Evolutionary conservation across 75 land plant genomes (phyloP), one percentile per base, ranked within the genome.

Genomic region (Cryptomeria japonica): DNA sequence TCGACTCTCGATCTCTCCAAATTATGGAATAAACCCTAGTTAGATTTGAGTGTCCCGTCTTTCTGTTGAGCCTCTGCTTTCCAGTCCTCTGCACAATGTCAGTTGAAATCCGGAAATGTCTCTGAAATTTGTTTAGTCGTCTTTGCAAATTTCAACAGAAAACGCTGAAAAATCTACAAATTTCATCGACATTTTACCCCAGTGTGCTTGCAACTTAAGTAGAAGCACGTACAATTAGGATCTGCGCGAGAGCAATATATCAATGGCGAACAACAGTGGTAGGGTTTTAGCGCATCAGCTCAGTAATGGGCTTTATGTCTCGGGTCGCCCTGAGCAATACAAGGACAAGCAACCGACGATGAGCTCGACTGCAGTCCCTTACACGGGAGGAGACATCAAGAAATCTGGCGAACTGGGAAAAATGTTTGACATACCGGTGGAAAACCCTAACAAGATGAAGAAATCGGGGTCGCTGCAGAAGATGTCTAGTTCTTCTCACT

Each of bases 221-320:
- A 78, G 42, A 38, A 37, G 14, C 19, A 79, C 41, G 10, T 64
- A 25, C 9, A 28, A 8, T 64, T 25, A 64, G 28, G 70, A 64
- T 64, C 70, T 64, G 70, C 8, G 22, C 6, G 39, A 49, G 8
- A 38, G 25, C 2, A 38, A 1, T 37, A 8, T 36, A 9, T 19
- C 22, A 79, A 79, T 79, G 82, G 82, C 44, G 70, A 64, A 25
- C 70, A 64, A 28, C 46, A 79, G 28, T 8, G 42, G 82, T 39
- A 79, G 82, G 82, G 42, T 79, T 79, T 79, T 41, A 41, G 82
- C 96, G 28, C 96, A 95, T 87, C 95, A 95, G 93, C 96, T 95
- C 85, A 93, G 95, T 92, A 95, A 95, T 93, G 96, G 96, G n/a
- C 94, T 95, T 8, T 93, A 91, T 85, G 96, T 95, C 4, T 95